These are phyloP conservation scores for Linnemannia schmuckeri DNA, from an alignment of 192 early-diverging fungal genomes.

Conservation along the genomic window DNA sequence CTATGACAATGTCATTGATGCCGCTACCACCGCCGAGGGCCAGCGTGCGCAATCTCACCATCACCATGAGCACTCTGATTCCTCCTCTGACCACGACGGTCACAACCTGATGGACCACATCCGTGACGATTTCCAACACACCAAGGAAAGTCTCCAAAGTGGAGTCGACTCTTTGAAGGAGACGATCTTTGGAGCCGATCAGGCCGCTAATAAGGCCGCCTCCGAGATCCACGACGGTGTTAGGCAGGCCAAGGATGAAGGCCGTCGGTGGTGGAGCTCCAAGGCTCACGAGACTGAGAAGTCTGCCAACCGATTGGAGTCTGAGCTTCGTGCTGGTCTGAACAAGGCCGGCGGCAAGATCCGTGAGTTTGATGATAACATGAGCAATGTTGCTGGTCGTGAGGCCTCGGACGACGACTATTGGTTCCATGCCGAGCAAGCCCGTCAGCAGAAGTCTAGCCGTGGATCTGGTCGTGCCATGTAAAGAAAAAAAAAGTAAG, in stretches of 20 bases:
- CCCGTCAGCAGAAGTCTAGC: slow-evolving; percentile 13
- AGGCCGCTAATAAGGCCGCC: background rate
- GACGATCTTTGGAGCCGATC: slow-evolving; percentile 32
- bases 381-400: background rate
- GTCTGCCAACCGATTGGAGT: slow-evolving; percentile 1
- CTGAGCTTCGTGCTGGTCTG: slow-evolving; percentile 22
- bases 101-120: slow-evolving; percentile 42
- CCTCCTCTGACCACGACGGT: background rate
- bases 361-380: slow-evolving; percentile 10
- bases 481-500: background rate
- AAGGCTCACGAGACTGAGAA: slow-evolving; percentile 30
- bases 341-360: slow-evolving; percentile 17
- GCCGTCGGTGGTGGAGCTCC: slow-evolving; percentile 19
- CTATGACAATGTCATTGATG: slow-evolving; percentile 50
- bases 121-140: slow-evolving; percentile 32
- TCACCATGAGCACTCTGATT: slow-evolving; percentile 15
- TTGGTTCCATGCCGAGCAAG: slow-evolving; percentile 20
- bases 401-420: slow-evolving; percentile 13
- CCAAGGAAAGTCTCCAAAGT: slow-evolving; percentile 28
- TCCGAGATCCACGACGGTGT: slow-evolving; percentile 7
- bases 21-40: slow-evolving; percentile 17
- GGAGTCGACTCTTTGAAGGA: slow-evolving; percentile 30
- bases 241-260: background rate
- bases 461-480: slow-evolving; percentile 30
- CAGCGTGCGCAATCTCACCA: slow-evolving; percentile 10